phyloP scores from a whole-genome alignment of 441 rosid species.

The Cnidoscolus chayamansa region DNA sequence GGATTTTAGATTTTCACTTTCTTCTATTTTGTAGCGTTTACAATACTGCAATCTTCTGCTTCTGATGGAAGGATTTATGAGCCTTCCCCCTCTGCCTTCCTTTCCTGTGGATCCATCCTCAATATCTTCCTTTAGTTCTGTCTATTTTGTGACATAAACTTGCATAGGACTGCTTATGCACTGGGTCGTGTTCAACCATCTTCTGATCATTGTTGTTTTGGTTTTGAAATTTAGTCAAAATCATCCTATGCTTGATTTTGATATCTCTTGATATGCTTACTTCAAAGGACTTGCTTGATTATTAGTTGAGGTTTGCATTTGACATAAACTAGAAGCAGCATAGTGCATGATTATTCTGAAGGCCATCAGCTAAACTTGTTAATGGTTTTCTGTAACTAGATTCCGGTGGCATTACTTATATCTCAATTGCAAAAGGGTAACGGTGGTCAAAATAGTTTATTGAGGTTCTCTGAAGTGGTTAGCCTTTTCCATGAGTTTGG shows the following conservation, averaged over 20 bases:
- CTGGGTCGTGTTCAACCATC: background rate
- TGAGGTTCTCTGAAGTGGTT: slow-evolving; percentile 91
- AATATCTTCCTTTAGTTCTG: background rate
- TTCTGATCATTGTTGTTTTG: background rate
- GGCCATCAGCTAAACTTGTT: slow-evolving; percentile 16
- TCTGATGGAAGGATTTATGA: background rate
- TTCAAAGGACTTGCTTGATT: slow-evolving; percentile 12
- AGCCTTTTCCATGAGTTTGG: slow-evolving; percentile 92
- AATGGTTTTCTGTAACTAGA: slow-evolving; percentile 41
- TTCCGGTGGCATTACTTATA: slow-evolving; percentile 72
- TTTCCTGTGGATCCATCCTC: background rate
- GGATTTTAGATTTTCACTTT: background rate
- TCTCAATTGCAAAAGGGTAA: slow-evolving; percentile 61
- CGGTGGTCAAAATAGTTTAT: slow-evolving; percentile 40
- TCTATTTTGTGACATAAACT: background rate
- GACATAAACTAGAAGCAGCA: slow-evolving; percentile 11
- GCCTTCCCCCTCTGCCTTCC: background rate
- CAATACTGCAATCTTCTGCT: background rate
- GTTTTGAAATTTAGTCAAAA: background rate
- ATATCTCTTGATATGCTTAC: slow-evolving; percentile 5
- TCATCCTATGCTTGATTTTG: background rate
- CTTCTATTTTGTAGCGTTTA: background rate
- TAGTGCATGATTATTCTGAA: background rate
- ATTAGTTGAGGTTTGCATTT: slow-evolving; percentile 14
- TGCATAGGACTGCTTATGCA: background rate